These are phyloP conservation scores for Ceratocystis cubensis DNA, from an alignment of 2,329 filamentous ascomycete species.

Conservation along the genomic window DNA sequence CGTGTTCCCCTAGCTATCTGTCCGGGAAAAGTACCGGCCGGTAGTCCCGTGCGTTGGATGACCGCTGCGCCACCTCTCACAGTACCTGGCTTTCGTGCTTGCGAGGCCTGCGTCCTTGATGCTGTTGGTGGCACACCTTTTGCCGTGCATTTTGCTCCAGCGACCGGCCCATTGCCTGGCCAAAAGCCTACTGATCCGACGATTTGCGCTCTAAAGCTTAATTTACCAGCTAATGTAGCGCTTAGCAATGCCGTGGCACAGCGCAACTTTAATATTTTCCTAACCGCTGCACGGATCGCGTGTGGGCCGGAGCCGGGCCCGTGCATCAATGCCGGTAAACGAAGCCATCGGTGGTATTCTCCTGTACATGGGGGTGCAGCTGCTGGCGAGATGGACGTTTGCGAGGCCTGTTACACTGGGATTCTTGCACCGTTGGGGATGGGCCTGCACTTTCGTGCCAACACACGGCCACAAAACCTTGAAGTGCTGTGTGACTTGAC, in stretches of 20 bases:
- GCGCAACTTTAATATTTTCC: conserved; percentile 26
- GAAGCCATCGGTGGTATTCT: conserved; percentile 29
- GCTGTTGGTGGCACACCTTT: conserved; percentile 27
- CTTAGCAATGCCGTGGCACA: conserved; percentile 25
- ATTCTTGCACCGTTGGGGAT: conserved; percentile 25
- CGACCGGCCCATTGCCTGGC: neutral
- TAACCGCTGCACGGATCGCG: conserved; percentile 24
- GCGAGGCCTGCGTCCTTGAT: conserved; percentile 30
- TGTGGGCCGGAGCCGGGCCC: conserved; percentile 25
- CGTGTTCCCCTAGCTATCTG: conserved; percentile 10
- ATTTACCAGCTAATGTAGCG: conserved; percentile 24
- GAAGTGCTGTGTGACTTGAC: conserved; percentile 28
- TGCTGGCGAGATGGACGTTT: conserved; percentile 25
- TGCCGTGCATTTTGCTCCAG: conserved; percentile 25
- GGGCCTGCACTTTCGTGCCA: conserved; percentile 26
- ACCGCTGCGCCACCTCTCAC: conserved; percentile 21
- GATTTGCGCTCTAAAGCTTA: conserved; percentile 25
- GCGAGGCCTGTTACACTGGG: conserved; percentile 29
- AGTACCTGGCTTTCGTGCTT: conserved; percentile 26
- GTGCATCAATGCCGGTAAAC: conserved; percentile 26
- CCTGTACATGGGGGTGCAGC: conserved; percentile 22
- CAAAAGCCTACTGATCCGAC: neutral
- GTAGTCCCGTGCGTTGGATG: neutral
- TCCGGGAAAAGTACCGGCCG: neutral
- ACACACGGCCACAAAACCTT: conserved; percentile 20